phyloP scores from a whole-genome alignment of 2,329 filamentous ascomycete species.

The Trichoderma sp. region DNA sequence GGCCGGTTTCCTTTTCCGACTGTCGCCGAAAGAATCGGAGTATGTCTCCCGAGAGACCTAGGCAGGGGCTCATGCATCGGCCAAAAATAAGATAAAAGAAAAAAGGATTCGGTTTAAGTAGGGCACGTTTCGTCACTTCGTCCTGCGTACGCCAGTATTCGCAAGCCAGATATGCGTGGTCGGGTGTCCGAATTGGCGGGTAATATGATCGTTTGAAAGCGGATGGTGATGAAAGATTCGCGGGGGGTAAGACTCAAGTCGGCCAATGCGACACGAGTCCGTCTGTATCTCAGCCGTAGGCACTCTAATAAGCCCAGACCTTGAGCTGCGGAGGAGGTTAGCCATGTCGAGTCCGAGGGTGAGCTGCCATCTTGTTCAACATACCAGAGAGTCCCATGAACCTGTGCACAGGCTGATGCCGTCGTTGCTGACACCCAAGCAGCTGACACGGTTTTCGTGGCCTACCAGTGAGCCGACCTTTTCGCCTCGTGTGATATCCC shows the following conservation, averaged over 20 bases:
- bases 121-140: slow-evolving; percentile 46
- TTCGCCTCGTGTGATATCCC: slow-evolving; percentile 95
- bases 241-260: slow-evolving; percentile 36
- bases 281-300: slow-evolving; percentile 33
- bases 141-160: slow-evolving; percentile 45
- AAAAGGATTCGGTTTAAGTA: slow-evolving; percentile 39
- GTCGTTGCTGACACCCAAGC: slow-evolving; percentile 97
- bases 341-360: neutral
- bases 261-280: slow-evolving; percentile 37
- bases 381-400: slow-evolving; percentile 98
- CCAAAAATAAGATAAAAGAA: slow-evolving; percentile 27
- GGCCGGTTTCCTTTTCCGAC: slow-evolving; percentile 36
- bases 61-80: slow-evolving; percentile 34
- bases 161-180: slow-evolving; percentile 40
- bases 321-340: slow-evolving; percentile 63
- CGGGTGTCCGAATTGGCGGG: slow-evolving; percentile 38
- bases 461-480: slow-evolving; percentile 96
- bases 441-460: slow-evolving; percentile 98
- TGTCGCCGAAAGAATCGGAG: slow-evolving; percentile 34
- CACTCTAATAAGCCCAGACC: slow-evolving; percentile 77
- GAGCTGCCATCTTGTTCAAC: slow-evolving; percentile 42
- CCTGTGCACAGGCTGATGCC: slow-evolving; percentile 99
- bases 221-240: slow-evolving; percentile 35
- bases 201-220: slow-evolving; percentile 40
- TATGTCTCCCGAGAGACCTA: slow-evolving; percentile 32